Base-by-base conservation (phyloP, 2,329 filamentous ascomycete genomes). In the Fusarium sp. region DNA sequence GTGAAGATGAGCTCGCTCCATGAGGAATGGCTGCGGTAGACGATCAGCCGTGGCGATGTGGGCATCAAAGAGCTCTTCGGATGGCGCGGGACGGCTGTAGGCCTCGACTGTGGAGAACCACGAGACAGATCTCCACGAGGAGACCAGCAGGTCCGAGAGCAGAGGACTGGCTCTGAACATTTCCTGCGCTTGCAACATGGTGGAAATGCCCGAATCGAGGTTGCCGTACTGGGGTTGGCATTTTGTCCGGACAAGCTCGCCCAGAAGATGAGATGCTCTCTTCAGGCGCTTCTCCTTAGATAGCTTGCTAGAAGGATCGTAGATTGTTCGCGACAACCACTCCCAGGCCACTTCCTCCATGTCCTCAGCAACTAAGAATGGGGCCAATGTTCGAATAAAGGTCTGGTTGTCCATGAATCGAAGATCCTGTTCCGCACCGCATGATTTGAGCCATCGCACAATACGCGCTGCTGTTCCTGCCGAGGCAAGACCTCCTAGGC, bases 1-100 rank as follows among this genome's bases (percentile, higher is more conserved):
- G 32, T 87, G 83, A 5, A 91, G 82, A 72, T 91, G 89, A 0
- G 89, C 89, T 35, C 84, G 82, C 59, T 89, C 86, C 9, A 90
- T 78, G 9, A 78, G 77, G 41, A 86, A 79, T 2, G 82, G 79
- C 27, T 76, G 76, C 6, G 80, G 73, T 18, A 87, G 80, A 18
- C 82, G 82, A 58, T 84, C 80, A 25, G 86, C 87, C 6, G 88
- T 83, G 45, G 84, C 82, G 41, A 88, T 82, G 69, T 91, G 90
- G 0, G 83, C 80, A 66, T 91, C 87, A 64, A 90, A 91, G 1
- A 89, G 81, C 7, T 81, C 73, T 23, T 85, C 84, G 0, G 87
- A 86, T 0, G 89, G 87, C 10, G 82, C 82, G 0, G 83, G 81
- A 41, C 84, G 82, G 72, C 84, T 83, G 77, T 84, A 86, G 3